Conservation (phyloP, 176 grass and related monocot genomes). For the Oryza officinalis region DNA sequence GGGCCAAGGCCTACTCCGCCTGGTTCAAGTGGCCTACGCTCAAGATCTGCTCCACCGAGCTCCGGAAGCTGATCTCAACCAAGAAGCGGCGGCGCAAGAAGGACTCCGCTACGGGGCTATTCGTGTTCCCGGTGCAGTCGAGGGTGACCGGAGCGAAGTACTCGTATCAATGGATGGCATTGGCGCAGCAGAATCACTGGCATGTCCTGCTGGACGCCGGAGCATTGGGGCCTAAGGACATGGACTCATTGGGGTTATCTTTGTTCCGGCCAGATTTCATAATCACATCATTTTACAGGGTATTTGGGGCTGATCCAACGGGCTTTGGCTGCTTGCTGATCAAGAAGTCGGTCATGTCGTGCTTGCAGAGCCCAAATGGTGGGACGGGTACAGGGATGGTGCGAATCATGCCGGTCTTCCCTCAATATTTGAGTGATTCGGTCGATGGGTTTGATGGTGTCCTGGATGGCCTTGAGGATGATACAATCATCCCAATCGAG, state of each 20-base stretch:
- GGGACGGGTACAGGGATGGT: constrained; percentile 81
- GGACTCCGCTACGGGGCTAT: constrained; percentile 75
- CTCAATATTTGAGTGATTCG: constrained; percentile 92
- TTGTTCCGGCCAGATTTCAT: constrained; percentile 98
- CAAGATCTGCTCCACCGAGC: constrained; percentile 82
- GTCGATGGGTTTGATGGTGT: constrained; percentile 73
- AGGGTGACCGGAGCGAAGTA: constrained; percentile 97
- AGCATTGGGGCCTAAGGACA: constrained; percentile 94
- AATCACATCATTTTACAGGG: constrained; percentile 94
- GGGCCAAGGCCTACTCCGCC: constrained; percentile 79
- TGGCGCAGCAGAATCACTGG: constrained; percentile 99
- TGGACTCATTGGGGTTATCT: constrained; percentile 93
- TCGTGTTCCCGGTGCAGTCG: constrained; percentile 96
- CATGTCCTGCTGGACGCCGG: constrained; percentile 96
- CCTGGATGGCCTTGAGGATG: constrained; percentile 80
- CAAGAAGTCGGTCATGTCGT: constrained; percentile 90
- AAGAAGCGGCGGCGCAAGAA: constrained; percentile 91
- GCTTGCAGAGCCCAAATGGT: constrained; percentile 76
- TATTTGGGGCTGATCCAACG: constrained; percentile 90
- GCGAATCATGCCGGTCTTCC: constrained; percentile 80
- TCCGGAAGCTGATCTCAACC: constrained; percentile 74
- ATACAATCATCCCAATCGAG: constrained; percentile 62
- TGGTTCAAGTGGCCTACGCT: constrained; percentile 92
- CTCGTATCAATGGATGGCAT: constrained; percentile 98
- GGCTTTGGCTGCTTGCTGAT: constrained; percentile 97